A percentile compares a stretch with the other conserved stretches of the same genome.
Conservation (phyloP, 2,329 filamentous ascomycete species). For the Canariomyces notabilis region DNA sequence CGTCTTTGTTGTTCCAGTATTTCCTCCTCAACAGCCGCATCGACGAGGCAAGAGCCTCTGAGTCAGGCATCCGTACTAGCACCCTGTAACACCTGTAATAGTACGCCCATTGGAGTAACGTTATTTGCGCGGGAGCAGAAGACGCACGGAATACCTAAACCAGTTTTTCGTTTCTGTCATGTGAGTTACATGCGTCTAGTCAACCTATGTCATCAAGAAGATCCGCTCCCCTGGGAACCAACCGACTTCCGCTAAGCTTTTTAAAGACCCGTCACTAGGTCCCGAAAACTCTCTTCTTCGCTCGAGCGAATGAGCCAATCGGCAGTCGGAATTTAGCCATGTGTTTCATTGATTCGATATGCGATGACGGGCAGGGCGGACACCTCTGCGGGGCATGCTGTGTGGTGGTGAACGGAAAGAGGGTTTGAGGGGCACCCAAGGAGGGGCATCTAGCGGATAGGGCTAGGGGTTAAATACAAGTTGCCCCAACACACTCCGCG, state of each 20-base stretch:
- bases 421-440: slow-evolving; percentile 2
- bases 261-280: background rate
- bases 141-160: slow-evolving; percentile 11
- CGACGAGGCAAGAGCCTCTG: no score
- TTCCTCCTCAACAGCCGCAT: no score
- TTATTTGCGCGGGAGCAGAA: background rate
- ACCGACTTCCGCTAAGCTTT: background rate
- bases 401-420: slow-evolving; percentile 1
- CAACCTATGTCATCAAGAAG: background rate
- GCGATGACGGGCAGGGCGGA: background rate
- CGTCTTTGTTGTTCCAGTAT: no score
- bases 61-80: no score
- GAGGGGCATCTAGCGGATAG: background rate
- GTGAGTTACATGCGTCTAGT: background rate
- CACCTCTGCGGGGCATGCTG: slow-evolving; percentile 13
- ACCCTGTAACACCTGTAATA: no score
- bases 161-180: slow-evolving; percentile 4
- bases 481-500: background rate
- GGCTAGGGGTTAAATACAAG: background rate
- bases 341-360: slow-evolving; percentile 20
- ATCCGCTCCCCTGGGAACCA: slow-evolving; percentile 1
- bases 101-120: no score
- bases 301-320: slow-evolving; percentile 18
- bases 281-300: background rate
- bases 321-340: slow-evolving; percentile 15